phyloP scores from a whole-genome alignment of 768 basidiomycete genomes.

The Mycena filopes region DNA sequence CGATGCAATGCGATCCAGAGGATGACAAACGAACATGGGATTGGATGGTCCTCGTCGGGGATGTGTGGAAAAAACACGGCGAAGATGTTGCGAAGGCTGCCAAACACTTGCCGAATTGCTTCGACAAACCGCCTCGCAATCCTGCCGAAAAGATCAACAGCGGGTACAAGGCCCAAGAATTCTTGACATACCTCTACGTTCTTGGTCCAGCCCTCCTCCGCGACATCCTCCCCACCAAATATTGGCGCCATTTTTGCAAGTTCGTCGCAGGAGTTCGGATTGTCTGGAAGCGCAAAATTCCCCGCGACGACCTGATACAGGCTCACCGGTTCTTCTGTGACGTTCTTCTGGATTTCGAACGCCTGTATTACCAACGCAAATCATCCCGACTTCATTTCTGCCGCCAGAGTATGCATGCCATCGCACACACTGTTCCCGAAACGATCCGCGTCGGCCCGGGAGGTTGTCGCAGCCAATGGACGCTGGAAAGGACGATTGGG shows the following conservation, averaged over 20 bases:
- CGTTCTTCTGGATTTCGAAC: neutral
- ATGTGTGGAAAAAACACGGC: constrained; percentile 35
- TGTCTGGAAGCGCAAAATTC: neutral
- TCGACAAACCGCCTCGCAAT: constrained; percentile 37
- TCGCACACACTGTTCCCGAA: neutral
- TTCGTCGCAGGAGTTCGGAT: neutral
- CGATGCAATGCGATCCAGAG: constrained; percentile 31
- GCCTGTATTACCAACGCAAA: constrained; percentile 7
- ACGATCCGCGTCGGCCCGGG: neutral
- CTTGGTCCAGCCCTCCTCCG: neutral
- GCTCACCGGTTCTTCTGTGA: constrained; percentile 11
- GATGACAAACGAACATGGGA: constrained; percentile 43
- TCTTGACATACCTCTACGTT: neutral
- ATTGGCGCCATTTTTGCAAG: neutral
- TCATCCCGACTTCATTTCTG: neutral
- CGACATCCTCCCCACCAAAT: neutral
- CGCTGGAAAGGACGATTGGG: neutral
- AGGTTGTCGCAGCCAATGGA: neutral
- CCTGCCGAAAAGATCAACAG: constrained; percentile 33
- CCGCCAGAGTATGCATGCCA: neutral
- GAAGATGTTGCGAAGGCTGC: constrained; percentile 18
- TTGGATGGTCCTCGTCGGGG: constrained; percentile 38
- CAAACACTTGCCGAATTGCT: constrained; percentile 17
- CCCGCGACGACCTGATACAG: neutral
- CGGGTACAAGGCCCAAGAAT: constrained; percentile 4